A percentile compares a stretch with the other conserved stretches of the same genome.
phyloP scores from a whole-genome alignment of 129 eudicot genomes.

The Centrapalus pauciflorus region DNA sequence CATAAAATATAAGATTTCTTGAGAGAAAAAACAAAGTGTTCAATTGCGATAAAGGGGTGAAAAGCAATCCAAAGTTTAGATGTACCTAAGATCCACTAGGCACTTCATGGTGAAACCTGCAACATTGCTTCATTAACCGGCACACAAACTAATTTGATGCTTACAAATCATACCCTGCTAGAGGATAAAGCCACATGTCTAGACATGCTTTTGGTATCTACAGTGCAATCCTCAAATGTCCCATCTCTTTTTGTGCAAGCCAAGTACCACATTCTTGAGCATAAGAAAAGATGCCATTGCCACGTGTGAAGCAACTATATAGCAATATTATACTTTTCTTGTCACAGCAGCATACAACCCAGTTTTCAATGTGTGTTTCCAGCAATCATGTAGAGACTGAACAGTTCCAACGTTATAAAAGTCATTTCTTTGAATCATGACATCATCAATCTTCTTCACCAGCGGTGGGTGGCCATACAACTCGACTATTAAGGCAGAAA shows the following conservation, averaged over 20 bases:
- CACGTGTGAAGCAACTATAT: neutral
- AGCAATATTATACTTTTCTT: neutral
- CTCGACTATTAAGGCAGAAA: neutral
- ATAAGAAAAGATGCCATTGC: neutral
- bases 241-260: slow-evolving; percentile 3
- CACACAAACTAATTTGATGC: neutral
- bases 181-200: neutral
- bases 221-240: neutral
- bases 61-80: neutral
- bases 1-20: neutral
- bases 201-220: neutral
- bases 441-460: neutral
- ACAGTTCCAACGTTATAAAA: neutral
- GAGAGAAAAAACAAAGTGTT: neutral
- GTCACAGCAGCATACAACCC: neutral
- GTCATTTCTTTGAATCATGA: neutral
- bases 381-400: neutral
- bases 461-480: neutral
- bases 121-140: neutral
- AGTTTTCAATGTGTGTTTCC: neutral
- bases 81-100: neutral
- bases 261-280: neutral
- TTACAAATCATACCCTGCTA: neutral
- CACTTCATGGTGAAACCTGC: neutral
- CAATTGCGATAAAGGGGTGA: neutral